Evolutionary conservation across 192 early-diverging fungal species (phyloP), one percentile per base, ranked within the genome.

Genomic region (Rhizoclosmatium sp.): DNA sequence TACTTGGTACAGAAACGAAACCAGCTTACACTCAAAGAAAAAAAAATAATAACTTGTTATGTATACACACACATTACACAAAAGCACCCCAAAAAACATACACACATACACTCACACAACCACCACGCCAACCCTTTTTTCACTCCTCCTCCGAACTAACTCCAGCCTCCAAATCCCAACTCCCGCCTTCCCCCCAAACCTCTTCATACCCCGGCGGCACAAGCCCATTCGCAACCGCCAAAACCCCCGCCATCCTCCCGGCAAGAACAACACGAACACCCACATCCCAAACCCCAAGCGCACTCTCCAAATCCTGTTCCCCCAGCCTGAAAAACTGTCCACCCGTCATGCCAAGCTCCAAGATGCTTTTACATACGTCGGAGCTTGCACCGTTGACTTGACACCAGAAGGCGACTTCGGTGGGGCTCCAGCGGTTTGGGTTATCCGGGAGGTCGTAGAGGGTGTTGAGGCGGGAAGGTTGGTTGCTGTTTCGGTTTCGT

Each of bases 391-490:
- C 71, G 54, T 72, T 19, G 10, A 16, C n/a, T 54, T 44, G n/a
- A 9, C n/a, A 19, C 47, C 47, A 72, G 71, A 72, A 72, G 19
- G 71, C 19, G 39, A 72, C 71, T 72, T 72, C 71, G 0, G 19
- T 42, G 51, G 71, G 71, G 10, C 9, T 72, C 71, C 71, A 72
- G 21, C 71, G 71, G 71, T 72, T 54, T 54, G 71, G 71, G 71
- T 72, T 72, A n/a, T 72, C 71, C 2, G 71, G 71, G n/a, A 72
- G 71, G 40, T 72, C 71, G 44, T 59, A 72, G 71, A 72, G 71
- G n/a, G 71, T 42, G 10, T 19, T 59, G n/a, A 72, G 54, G 47
- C 67, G 67, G 10, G 62, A 12, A 12, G 62, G 9, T 31, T 31
- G 31, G 39, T 19, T 14, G 31, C 23, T 44, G 49, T 12, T 21